Percentiles rank a stretch among this genome's conserved stretches.
Conservation (phyloP, 768 basidiomycete genomes). For the Suillus variegatus region DNA sequence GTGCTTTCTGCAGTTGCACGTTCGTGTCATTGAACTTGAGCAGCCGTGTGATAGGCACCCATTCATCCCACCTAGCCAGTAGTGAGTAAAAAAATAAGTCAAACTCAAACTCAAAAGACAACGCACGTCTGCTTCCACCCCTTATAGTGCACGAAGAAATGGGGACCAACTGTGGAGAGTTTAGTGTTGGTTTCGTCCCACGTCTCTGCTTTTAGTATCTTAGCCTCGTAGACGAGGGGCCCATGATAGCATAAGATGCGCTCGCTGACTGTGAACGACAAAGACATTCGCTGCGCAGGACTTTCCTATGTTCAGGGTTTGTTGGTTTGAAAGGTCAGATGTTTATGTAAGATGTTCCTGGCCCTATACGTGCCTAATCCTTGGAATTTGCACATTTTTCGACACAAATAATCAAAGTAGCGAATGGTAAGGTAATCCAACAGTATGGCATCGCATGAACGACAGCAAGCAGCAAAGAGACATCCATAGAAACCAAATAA, state of each 20-base stretch:
- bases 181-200: constrained; percentile 66
- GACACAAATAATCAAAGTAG: too few species aligned
- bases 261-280: constrained; percentile 62
- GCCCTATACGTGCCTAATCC: background rate
- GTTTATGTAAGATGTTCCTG: background rate
- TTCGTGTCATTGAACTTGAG: constrained; percentile 86
- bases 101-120: background rate
- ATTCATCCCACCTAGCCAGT: constrained; percentile 87
- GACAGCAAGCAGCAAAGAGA: background rate
- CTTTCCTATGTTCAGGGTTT: background rate
- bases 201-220: constrained; percentile 71
- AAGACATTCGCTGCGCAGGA: constrained; percentile 10
- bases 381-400: background rate
- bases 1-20: constrained; percentile 71
- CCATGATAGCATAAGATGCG: constrained; percentile 94
- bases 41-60: constrained; percentile 81
- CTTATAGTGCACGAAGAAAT: constrained; percentile 98
- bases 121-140: constrained; percentile 98
- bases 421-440: too few species aligned
- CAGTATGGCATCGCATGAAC: background rate
- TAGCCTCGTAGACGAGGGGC: constrained; percentile 94
- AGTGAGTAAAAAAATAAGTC: background rate
- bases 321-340: constrained; percentile 6
- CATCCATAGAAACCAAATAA: background rate
- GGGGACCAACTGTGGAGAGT: constrained; percentile 65